Evolutionary conservation across 2,329 filamentous ascomycete species (phyloP), one percentile per base, ranked within the genome.

Genomic region (Epichloe gansuensis): DNA sequence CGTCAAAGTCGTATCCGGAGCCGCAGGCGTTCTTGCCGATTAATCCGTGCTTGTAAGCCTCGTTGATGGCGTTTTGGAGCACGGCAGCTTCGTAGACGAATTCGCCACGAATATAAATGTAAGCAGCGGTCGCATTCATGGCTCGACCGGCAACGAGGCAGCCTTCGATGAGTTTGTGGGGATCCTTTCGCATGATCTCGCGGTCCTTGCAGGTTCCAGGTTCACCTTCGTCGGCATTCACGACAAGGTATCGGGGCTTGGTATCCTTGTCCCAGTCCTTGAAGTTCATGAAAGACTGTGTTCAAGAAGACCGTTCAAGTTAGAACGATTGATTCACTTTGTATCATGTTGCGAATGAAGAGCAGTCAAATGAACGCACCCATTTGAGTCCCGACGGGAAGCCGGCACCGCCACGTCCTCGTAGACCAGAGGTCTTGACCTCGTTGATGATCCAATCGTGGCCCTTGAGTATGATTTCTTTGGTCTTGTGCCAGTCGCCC

Each of bases 181-280:
- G 93, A 69, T 98, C 93, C 75, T 98, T 98, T 73, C 93, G 89
- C 93, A 98, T 98, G 61, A 98, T 98, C 72, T 98, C 93, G 66
- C 93, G 85, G 71, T 98, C 93, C 76, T 98, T 98, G 84, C 93
- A 98, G 51, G 93, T 98, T 70, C 93, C 93, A 34, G 93, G 93
- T 73, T 98, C 93, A 65, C 93, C 93, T 75, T 98, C 93, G 69
- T 98, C 93, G 60, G 93, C 93, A 66, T 98, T 98, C 74, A 98
- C 89, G 56, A 98, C 91, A 51, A 98, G 77, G 67, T 98, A 98
- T 64, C 93, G 84, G 59, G 93, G 93, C 73, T 95, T 95, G 63
- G 72, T 85, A 69, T 97, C 93, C 74, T 98, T 95, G 64, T 98
- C 91, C 93, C 93, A 98, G 64, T 89, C 93, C 74, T 96, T 96